Evolutionary conservation across 352 stramenopile species (phyloP).

Genomic region (Lagenidium sp.): DNA sequence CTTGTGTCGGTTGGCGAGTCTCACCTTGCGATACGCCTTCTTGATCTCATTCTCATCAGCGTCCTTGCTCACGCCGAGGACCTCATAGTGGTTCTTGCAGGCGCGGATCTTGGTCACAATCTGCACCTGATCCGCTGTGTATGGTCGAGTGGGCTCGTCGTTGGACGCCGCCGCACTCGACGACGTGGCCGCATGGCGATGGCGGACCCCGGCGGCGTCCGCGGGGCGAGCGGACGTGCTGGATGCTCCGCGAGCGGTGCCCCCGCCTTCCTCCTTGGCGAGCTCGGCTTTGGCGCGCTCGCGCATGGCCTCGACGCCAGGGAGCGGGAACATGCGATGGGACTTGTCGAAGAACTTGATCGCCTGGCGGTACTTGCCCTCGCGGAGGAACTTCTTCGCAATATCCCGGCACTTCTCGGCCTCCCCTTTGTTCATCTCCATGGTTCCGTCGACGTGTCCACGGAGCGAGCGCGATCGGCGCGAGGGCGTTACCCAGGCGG

Average conservation of each 20-base stretch:
- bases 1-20: not conserved
- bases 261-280: constrained; percentile 23
- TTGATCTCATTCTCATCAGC: constrained; percentile 86
- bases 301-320: constrained; percentile 75
- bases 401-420: constrained; percentile 90
- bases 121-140: constrained; percentile 71
- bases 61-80: constrained; percentile 61
- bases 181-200: constrained; percentile 15
- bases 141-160: constrained; percentile 39
- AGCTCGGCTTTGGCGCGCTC: constrained; percentile 61
- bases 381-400: constrained; percentile 77
- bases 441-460: no score
- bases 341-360: constrained; percentile 92
- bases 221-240: constrained; percentile 3
- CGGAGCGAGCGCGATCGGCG: no score
- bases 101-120: constrained; percentile 84
- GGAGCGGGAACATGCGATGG: constrained; percentile 80
- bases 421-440: constrained; percentile 91
- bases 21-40: constrained; percentile 88
- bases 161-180: constrained; percentile 16
- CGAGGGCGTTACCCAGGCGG: no score
- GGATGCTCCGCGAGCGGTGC: constrained; percentile 14
- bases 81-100: constrained; percentile 87
- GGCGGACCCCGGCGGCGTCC: constrained; percentile 20
- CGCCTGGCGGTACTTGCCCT: constrained; percentile 83